Conservation (phyloP, 2,329 filamentous ascomycete species). For the Fusarium robinianum region DNA sequence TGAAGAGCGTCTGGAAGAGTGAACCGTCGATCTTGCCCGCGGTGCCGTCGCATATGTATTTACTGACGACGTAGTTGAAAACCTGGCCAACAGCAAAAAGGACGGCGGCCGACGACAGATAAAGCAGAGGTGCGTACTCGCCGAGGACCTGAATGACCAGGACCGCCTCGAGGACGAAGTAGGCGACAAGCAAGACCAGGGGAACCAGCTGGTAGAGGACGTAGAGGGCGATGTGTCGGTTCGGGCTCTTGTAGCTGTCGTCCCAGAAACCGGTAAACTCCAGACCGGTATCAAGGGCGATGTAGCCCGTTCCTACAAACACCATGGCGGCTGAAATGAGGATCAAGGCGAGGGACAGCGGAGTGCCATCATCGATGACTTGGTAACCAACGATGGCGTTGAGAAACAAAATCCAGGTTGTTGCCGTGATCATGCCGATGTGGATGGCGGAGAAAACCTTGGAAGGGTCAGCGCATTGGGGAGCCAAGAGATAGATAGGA, state of each 20-base stretch:
- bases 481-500: not conserved
- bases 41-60: slow-evolving; percentile 85
- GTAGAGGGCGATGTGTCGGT: slow-evolving; percentile 84
- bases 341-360: slow-evolving; percentile 78
- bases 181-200: slow-evolving; percentile 85
- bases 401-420: slow-evolving; percentile 87
- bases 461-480: slow-evolving; percentile 25
- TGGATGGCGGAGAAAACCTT: slow-evolving; percentile 89
- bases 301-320: slow-evolving; percentile 91
- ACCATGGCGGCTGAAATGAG: slow-evolving; percentile 70
- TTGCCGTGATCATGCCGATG: slow-evolving; percentile 85
- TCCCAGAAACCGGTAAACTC: slow-evolving; percentile 81
- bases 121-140: slow-evolving; percentile 91
- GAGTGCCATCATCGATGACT: slow-evolving; percentile 89
- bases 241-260: slow-evolving; percentile 64
- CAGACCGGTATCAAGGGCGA: slow-evolving; percentile 91
- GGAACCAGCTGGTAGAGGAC: slow-evolving; percentile 91
- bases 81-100: slow-evolving; percentile 92
- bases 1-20: slow-evolving; percentile 92
- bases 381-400: slow-evolving; percentile 95
- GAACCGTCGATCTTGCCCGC: slow-evolving; percentile 88
- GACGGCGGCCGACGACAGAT: slow-evolving; percentile 72
- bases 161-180: slow-evolving; percentile 80
- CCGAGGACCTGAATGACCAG: slow-evolving; percentile 86
- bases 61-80: slow-evolving; percentile 94